These are phyloP conservation scores for Nymphaea thermarum DNA, from an alignment of 164 flowering plant species.

Conservation along the genomic window DNA sequence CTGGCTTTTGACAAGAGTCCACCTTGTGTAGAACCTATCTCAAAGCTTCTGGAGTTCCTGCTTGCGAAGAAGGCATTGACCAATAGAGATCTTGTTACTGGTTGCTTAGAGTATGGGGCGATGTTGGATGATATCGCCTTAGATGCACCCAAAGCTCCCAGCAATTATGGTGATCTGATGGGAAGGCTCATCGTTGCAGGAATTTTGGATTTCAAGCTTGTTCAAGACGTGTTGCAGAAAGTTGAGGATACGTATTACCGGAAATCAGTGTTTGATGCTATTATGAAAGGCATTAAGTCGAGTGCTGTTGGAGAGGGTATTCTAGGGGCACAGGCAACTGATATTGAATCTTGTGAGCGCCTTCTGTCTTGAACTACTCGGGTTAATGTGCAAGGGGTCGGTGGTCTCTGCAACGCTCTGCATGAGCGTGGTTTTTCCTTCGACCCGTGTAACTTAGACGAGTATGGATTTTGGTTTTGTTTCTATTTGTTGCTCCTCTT, in stretches of 20 bases:
- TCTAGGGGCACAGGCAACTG: conserved; percentile 45
- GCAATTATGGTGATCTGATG: conserved; percentile 59
- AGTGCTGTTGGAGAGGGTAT: conserved; percentile 34
- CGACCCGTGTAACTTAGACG: background rate
- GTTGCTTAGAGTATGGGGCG: conserved; percentile 54
- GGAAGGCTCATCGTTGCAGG: conserved; percentile 47
- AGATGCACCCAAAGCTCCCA: conserved; percentile 85
- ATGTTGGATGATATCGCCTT: conserved; percentile 68
- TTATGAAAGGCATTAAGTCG: conserved; percentile 19
- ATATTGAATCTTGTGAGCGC: conserved; percentile 46
- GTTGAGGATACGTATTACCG: conserved; percentile 41
- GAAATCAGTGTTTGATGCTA: conserved; percentile 38
- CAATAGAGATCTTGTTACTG: conserved; percentile 41
- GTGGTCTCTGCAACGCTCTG: background rate
- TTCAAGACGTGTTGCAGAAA: conserved; percentile 46
- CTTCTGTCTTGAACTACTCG: conserved; percentile 17
- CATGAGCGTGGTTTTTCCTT: background rate
- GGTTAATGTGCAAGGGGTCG: background rate
- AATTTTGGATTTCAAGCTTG: conserved; percentile 44
- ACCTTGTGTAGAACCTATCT: conserved; percentile 50
- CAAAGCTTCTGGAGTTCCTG: conserved; percentile 48
- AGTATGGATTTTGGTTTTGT: background rate
- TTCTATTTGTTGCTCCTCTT: background rate
- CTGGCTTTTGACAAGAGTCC: conserved; percentile 66
- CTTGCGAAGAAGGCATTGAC: conserved; percentile 39